Evolutionary conservation across 106 monocot species (phyloP), one percentile per base, ranked within the genome.

Genomic region (Gastrodia elata): DNA sequence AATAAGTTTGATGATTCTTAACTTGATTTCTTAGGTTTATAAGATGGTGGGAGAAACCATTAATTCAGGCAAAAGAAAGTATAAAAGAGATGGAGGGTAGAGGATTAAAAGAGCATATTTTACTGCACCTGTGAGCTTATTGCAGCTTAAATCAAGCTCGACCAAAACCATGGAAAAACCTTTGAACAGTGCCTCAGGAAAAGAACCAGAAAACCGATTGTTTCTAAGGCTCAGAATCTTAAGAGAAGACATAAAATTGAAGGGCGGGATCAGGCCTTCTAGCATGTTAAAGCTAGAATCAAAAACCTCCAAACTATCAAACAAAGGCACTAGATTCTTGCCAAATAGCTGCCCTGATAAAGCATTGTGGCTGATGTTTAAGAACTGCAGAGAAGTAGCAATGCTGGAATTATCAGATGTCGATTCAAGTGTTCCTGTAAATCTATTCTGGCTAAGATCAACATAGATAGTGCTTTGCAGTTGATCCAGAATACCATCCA

Each of bases 71-170:
- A 46, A 46, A 11, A 46, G 9, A 46, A 2, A 15, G 46, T 46
- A 46, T 52, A 22, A 52, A 52, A 6, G 6, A 52, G 22, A 61
- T 32, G 61, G 61, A 3, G 8, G 30, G 13, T 33, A 13, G 30
- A 30, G 10, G 2, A 61, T 61, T 32, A 32, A 61, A 11, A 61
- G 16, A 58, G n/a, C n/a, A n/a, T n/a, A 11, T 11, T 10, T 67
- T 38, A 10, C 37, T 27, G 22, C 77, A 90, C 93, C 93, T 89
- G 84, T 73, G 70, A 93, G 87, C 69, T 80, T 79, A 73, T 93
- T 93, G 82, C 65, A 73, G 77, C 93, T 89, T 16, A 93, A 81
- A 70, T 93, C 93, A 74, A 93, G 84, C 30, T 93, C 87, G 15
- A 27, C 46, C 77, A 93, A 73, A 35, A 85, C 77, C 80, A 85